Base-by-base conservation (phyloP, 768 basidiomycete species). In the Russula olivacea region DNA sequence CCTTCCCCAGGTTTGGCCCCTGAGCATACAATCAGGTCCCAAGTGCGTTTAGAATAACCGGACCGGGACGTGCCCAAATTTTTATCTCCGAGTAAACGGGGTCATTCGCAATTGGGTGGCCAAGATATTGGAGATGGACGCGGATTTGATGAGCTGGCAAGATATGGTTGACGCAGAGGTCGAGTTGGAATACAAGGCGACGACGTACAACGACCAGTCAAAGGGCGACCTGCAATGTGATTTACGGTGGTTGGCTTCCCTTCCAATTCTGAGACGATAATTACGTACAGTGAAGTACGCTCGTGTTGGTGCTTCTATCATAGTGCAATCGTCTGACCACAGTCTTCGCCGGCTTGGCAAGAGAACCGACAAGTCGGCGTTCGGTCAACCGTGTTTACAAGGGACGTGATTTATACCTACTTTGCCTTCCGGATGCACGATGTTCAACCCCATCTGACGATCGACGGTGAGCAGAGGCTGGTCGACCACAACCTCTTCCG, bases 401-500 rank as follows among this genome's bases (percentile, higher is more conserved):
- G 12, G 21, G 21, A 14, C 51, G 15, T 7, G n/a, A 15, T 7
- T 36, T 5, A 34, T 15, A 60, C 75, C 41, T 69, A 92, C 93
- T 81, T 98, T 94, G 48, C 97, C 97, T 61, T 95, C 86, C 0
- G 95, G 93, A 71, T 97, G 93, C 17, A 98, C 91, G 56, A 98
- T 88, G 64, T 98, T 98, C 51, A 99, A 75, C 4, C 97, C 97
- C 87, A 98, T 94, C 72, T 98, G 95, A 56, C 94, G 81, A 74
- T 99, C 97, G 1, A 98, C 86, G 0, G 93, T 94, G 61, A 99
- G 74, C 8, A 99, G 75, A 1, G 93, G 91, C 70, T 93, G 79
- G 64, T 95, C 91, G 64, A 93, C 93, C 0, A 80, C 73, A n/a
- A 92, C 76, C 70, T 94, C 89, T 58, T 82, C 87, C 93, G 76